Conservation (phyloP, 2,329 filamentous ascomycete genomes). For the Parasarocladium wereldwijsianum region DNA sequence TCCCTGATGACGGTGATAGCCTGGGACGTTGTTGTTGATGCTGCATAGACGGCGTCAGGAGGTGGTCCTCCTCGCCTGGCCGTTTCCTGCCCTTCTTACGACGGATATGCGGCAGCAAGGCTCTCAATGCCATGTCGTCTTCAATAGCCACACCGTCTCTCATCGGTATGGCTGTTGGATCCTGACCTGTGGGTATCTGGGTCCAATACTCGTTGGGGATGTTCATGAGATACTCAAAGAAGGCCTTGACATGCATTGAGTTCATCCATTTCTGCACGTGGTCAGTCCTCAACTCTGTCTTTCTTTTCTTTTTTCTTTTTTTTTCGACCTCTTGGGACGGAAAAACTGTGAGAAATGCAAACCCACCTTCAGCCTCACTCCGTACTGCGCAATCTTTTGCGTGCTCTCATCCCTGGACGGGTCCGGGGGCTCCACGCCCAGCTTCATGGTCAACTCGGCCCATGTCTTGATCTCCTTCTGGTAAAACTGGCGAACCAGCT, state of each 20-base stretch:
- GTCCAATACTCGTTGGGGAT: conserved; percentile 70
- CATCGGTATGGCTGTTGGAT: conserved; percentile 46
- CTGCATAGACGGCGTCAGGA: conserved; percentile 31
- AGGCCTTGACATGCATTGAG: conserved; percentile 87
- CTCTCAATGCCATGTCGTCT: conserved; percentile 77
- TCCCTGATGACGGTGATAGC: conserved; percentile 34
- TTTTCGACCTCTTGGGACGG: no score
- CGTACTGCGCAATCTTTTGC: conserved; percentile 91
- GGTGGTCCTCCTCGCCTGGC: conserved; percentile 39
- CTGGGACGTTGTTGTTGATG: conserved; percentile 52
- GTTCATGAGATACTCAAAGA: conserved; percentile 77
- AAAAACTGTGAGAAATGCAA: conserved; percentile 2
- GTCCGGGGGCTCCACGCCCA: conserved; percentile 80
- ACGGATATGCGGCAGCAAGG: conserved; percentile 63
- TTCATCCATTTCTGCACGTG: conserved; percentile 76
- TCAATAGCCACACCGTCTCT: conserved; percentile 74
- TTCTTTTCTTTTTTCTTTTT: background rate
- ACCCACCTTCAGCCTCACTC: conserved; percentile 71
- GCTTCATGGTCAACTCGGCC: conserved; percentile 70
- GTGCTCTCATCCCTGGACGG: conserved; percentile 73
- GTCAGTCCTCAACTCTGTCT: conserved; percentile 4
- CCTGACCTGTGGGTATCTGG: conserved; percentile 51
- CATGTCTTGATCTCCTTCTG: conserved; percentile 80
- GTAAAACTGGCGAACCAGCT: conserved; percentile 66
- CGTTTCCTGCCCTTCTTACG: conserved; percentile 48